A percentile compares a stretch with the other conserved stretches of the same genome.
These are phyloP conservation scores for Heritiera littoralis DNA, from an alignment of 345 rosid species.

Conservation along the genomic window DNA sequence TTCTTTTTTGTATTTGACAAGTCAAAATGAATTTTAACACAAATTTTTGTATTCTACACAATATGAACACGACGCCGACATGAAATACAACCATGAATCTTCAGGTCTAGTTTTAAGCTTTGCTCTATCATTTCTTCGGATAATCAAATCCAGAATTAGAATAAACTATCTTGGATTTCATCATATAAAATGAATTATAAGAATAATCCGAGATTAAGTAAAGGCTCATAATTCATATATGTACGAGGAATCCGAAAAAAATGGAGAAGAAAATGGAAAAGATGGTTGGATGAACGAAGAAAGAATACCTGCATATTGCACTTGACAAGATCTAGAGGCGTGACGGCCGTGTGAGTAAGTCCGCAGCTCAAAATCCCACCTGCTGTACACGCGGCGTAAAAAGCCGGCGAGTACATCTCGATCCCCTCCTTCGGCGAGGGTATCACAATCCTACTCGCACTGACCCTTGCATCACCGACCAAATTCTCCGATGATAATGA, in stretches of 20 bases:
- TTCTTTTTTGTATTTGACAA: too few relatives aligned
- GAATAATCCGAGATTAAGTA: neutral
- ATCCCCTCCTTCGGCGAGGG: constrained; percentile 75
- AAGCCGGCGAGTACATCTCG: constrained; percentile 76
- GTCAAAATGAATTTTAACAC: too few relatives aligned
- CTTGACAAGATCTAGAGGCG: constrained; percentile 95
- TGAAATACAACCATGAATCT: too few relatives aligned
- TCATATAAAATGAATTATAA: neutral
- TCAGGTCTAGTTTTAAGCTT: too few relatives aligned
- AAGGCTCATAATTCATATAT: neutral
- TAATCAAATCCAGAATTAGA: neutral
- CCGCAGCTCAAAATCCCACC: constrained; percentile 84
- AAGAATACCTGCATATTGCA: constrained; percentile 93
- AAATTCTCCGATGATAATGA: constrained; percentile 17
- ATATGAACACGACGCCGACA: too few relatives aligned
- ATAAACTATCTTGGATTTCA: neutral
- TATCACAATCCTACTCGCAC: constrained; percentile 36
- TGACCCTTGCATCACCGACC: neutral
- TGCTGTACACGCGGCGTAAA: constrained; percentile 73
- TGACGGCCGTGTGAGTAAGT: constrained; percentile 78
- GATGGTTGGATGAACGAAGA: neutral
- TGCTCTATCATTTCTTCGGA: neutral
- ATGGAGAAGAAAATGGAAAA: neutral
- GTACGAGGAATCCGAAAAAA: neutral
- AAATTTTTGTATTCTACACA: too few relatives aligned